These are phyloP conservation scores for Protomyces pachydermus DNA, from an alignment of 1,139 yeast genomes.

Conservation along the genomic window DNA sequence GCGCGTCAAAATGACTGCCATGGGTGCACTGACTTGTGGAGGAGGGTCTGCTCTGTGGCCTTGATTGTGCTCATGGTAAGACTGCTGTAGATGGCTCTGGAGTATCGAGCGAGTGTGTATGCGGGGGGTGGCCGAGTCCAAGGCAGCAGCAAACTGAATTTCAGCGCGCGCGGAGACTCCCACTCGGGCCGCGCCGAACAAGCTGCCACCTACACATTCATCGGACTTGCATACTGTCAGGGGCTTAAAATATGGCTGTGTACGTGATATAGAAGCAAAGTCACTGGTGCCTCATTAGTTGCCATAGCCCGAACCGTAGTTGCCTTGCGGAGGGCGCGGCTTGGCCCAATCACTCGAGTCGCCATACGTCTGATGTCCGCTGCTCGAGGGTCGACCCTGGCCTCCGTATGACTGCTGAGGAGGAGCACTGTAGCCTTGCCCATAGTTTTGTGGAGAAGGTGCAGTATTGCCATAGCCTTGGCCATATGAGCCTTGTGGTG, in stretches of 20 bases:
- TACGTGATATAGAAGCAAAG: too few species aligned
- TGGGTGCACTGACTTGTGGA: slow-evolving; percentile 1
- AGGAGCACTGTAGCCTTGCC: not conserved
- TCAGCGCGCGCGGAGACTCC: too few species aligned
- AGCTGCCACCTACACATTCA: too few species aligned
- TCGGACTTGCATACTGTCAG: too few species aligned
- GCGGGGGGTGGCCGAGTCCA: not conserved
- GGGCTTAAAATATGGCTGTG: too few species aligned
- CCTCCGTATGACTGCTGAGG: not conserved
- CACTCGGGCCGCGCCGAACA: too few species aligned
- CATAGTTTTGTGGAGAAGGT: not conserved
- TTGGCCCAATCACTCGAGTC: slow-evolving; percentile 16
- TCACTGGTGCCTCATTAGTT: not conserved
- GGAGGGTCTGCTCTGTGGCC: slow-evolving; percentile 18
- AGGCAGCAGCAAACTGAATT: too few species aligned
- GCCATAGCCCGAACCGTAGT: not conserved
- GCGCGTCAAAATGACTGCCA: not conserved
- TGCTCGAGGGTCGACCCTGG: not conserved
- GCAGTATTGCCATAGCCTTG: not conserved
- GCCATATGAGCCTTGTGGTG: not conserved
- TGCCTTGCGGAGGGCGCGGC: slow-evolving; percentile 3
- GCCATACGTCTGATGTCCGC: slow-evolving; percentile 4
- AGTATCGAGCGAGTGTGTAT: not conserved
- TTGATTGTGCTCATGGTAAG: slow-evolving; percentile 1
- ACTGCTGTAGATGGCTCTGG: not conserved